Conservation (phyloP, 2,329 filamentous ascomycete genomes). For the Hymenoscyphus repandus region DNA sequence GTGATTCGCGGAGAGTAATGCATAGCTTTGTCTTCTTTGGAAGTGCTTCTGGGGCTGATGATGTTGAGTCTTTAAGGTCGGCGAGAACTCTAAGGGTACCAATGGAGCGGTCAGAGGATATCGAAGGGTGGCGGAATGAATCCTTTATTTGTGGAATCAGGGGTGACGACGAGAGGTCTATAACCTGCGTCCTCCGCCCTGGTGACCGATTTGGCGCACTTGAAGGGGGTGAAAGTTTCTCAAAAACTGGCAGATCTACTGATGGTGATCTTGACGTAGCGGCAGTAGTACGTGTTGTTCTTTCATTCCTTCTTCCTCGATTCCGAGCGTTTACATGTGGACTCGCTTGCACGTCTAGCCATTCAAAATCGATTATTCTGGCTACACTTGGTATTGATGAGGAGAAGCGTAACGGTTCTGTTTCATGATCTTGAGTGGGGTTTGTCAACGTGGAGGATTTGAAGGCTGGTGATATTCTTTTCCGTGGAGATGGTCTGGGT, state of each 20-base stretch:
- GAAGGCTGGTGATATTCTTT: background rate
- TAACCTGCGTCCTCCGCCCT: background rate
- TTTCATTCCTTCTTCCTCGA: too few relatives aligned
- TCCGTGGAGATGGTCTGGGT: slow-evolving; percentile 1
- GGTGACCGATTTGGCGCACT: background rate
- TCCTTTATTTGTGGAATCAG: background rate
- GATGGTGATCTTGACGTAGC: too few relatives aligned
- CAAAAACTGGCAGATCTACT: too few relatives aligned
- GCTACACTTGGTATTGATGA: too few relatives aligned
- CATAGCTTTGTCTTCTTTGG: slow-evolving; percentile 20
- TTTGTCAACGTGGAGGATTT: too few relatives aligned
- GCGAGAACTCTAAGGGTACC: background rate
- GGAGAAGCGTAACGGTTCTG: too few relatives aligned
- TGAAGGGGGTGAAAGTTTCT: background rate
- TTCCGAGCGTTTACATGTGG: too few relatives aligned
- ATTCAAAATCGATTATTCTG: too few relatives aligned
- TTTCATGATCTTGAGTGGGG: too few relatives aligned
- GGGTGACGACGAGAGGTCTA: background rate
- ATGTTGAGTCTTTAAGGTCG: background rate
- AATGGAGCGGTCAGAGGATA: background rate
- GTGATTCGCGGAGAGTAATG: slow-evolving; percentile 30
- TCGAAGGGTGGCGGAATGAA: background rate
- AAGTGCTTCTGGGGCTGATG: background rate
- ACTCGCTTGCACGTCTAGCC: too few relatives aligned
- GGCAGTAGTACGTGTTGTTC: too few relatives aligned